Conservation (phyloP, 139 green algal genomes). For the Chlamydomonas eustigma region DNA sequence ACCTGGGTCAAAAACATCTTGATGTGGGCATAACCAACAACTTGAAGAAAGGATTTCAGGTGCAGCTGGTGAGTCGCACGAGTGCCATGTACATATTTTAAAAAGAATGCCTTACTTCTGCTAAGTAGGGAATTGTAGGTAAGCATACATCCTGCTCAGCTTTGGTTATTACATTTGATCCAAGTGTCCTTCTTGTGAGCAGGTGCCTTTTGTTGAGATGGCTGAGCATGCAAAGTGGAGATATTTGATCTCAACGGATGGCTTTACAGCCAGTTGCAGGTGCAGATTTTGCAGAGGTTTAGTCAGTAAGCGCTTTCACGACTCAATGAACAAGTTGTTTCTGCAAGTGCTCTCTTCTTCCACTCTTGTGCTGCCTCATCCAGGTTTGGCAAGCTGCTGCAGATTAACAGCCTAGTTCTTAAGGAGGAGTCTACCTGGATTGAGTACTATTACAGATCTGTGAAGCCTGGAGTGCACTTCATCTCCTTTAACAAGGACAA, state of each 20-base stretch:
- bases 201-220: slow-evolving; percentile 27
- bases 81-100: too few relatives aligned
- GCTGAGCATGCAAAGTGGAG: slow-evolving; percentile 30
- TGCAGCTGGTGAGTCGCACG: slow-evolving; percentile 10
- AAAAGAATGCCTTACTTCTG: too few relatives aligned
- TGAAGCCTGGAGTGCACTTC: background rate
- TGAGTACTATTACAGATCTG: slow-evolving; percentile 42
- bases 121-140: too few relatives aligned
- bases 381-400: slow-evolving; percentile 36
- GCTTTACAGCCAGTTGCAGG: slow-evolving; percentile 40
- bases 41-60: slow-evolving; percentile 24
- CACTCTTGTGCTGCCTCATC: too few relatives aligned
- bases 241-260: slow-evolving; percentile 41
- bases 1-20: slow-evolving; percentile 15
- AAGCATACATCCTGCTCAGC: too few relatives aligned
- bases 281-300: too few relatives aligned
- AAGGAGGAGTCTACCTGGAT: slow-evolving; percentile 37
- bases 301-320: too few relatives aligned
- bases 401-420: slow-evolving; percentile 31
- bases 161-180: too few relatives aligned
- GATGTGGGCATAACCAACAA: slow-evolving; percentile 46
- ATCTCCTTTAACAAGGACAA: slow-evolving; percentile 8
- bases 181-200: background rate
- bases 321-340: too few relatives aligned
- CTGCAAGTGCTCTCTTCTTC: too few relatives aligned